These are phyloP conservation scores for Allium sativum DNA, from an alignment of 106 monocot genomes.

Conservation along the genomic window DNA sequence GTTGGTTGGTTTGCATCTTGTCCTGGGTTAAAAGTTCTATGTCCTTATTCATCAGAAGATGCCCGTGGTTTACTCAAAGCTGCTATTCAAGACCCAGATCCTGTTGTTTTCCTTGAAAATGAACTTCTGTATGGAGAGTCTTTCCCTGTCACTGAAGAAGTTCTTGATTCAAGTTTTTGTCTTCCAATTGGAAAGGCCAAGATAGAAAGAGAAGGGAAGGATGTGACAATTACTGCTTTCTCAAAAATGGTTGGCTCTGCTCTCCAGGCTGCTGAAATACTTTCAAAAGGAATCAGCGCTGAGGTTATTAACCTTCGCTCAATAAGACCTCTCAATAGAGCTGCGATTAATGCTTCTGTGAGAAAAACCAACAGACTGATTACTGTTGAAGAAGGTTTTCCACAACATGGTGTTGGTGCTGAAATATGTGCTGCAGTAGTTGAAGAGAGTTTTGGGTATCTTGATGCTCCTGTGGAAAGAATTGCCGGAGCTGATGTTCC, in stretches of 20 bases:
- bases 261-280: constrained; percentile 70
- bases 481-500: constrained; percentile 39
- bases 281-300: constrained; percentile 55
- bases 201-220: constrained; percentile 80
- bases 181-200: constrained; percentile 95
- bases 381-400: constrained; percentile 86
- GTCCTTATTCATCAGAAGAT: constrained; percentile 88
- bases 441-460: constrained; percentile 64
- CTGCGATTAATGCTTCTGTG: constrained; percentile 66
- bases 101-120: constrained; percentile 94
- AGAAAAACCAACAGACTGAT: constrained; percentile 81
- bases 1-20: constrained; percentile 81
- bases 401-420: constrained; percentile 79
- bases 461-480: constrained; percentile 37
- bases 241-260: constrained; percentile 97
- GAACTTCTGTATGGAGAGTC: constrained; percentile 92
- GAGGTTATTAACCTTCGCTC: constrained; percentile 93
- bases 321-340: constrained; percentile 66
- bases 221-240: constrained; percentile 82
- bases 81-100: constrained; percentile 95
- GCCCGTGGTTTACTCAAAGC: constrained; percentile 92
- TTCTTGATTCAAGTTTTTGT: constrained; percentile 90
- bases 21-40: constrained; percentile 80
- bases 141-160: constrained; percentile 86
- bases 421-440: constrained; percentile 91